Evolutionary conservation across 257 asterid species (phyloP).

Genomic region (Galeopsis tetrahit): DNA sequence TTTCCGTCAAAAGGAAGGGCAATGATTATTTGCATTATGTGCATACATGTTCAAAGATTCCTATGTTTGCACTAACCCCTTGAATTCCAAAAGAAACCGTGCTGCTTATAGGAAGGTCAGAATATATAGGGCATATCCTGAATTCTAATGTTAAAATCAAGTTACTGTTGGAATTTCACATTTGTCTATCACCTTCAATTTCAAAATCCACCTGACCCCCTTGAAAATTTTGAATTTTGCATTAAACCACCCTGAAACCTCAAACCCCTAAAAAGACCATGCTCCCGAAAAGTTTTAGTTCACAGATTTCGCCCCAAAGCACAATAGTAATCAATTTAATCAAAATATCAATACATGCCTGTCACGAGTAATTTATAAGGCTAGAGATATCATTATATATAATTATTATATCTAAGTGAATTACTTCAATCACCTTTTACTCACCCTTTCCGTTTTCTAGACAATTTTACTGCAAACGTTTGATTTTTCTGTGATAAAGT

Average conservation of each 20-base stretch:
- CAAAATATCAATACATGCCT: neutral
- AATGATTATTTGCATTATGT: neutral
- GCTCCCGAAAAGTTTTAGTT: neutral
- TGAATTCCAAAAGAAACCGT: neutral
- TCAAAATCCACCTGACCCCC: neutral
- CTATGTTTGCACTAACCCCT: neutral
- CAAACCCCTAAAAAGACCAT: neutral
- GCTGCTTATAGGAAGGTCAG: neutral
- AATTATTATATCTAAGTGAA: neutral
- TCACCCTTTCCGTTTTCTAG: neutral
- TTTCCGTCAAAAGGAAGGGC: neutral
- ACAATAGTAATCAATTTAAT: neutral
- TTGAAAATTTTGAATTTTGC: neutral
- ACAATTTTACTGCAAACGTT: neutral
- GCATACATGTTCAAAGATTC: neutral
- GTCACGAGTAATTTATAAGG: neutral
- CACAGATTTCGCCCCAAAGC: neutral
- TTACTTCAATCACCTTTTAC: neutral
- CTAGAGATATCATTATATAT: neutral
- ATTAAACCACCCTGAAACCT: neutral
- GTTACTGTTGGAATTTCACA: neutral
- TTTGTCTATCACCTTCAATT: constrained; percentile 1
- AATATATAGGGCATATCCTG: neutral
- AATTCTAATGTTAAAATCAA: neutral
- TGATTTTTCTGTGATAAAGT: neutral